These are phyloP conservation scores for Parietichytrium sp. DNA, from an alignment of 108 stramenopile species.

Conservation along the genomic window DNA sequence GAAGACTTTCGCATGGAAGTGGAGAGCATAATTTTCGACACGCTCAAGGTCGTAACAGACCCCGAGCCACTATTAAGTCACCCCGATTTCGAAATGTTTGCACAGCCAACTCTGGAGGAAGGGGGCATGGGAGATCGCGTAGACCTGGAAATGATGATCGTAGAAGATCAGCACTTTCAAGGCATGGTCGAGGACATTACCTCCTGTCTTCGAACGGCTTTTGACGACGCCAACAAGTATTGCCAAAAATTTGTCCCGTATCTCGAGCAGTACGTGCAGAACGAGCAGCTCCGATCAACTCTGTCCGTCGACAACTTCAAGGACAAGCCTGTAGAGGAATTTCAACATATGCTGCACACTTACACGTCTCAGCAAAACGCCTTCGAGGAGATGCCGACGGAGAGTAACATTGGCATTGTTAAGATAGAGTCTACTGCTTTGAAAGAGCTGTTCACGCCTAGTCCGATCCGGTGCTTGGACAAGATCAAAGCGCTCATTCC, in stretches of 20 bases:
- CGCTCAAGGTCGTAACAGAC: conserved; percentile 22
- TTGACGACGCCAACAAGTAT: conserved; percentile 47
- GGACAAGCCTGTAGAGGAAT: not conserved
- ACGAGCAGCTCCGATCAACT: conserved; percentile 32
- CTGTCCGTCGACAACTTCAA: not conserved
- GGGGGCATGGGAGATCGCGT: not conserved
- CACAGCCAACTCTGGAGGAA: not conserved
- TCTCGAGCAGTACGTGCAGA: conserved; percentile 44
- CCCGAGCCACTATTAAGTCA: not conserved
- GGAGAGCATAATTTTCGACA: conserved; percentile 32
- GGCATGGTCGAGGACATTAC: conserved; percentile 21
- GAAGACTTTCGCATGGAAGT: not conserved
- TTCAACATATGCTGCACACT: not conserved
- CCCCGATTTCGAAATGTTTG: conserved; percentile 16
- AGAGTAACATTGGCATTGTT: conserved; percentile 56
- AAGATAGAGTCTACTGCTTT: conserved; percentile 52
- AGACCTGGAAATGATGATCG: conserved; percentile 35
- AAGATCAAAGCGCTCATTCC: conserved; percentile 54
- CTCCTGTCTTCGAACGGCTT: conserved; percentile 7
- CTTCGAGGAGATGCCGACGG: conserved; percentile 46
- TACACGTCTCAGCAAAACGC: not conserved
- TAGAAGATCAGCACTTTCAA: conserved; percentile 28
- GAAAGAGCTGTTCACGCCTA: conserved; percentile 53
- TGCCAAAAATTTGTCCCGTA: conserved; percentile 55
- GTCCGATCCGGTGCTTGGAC: conserved; percentile 51